These are phyloP conservation scores for Stentor coeruleus DNA, from an alignment of 73 alveolate species.

Conservation along the genomic window DNA sequence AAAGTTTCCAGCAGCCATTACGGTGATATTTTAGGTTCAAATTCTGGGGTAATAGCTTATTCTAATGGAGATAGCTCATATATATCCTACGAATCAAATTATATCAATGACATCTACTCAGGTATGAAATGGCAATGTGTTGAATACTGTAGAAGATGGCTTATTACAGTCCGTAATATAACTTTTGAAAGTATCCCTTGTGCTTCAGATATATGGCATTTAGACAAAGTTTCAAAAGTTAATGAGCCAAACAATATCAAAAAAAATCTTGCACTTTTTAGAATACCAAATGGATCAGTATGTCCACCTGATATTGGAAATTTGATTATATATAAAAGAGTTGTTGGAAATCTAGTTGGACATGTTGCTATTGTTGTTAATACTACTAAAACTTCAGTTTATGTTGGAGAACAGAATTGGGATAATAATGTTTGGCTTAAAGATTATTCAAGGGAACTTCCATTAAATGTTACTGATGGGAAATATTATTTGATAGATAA, in stretches of 20 bases:
- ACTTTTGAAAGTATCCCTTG: neutral
- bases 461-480: neutral
- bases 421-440: neutral
- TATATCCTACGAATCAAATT: neutral
- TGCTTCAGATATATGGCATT: neutral
- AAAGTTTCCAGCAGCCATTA: no score
- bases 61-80: neutral
- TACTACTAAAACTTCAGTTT: no score
- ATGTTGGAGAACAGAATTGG: neutral
- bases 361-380: neutral
- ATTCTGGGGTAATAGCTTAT: neutral
- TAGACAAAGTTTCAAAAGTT: neutral
- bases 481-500: neutral
- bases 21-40: neutral
- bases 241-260: neutral
- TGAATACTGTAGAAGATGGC: neutral
- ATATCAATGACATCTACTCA: neutral
- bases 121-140: conserved; percentile 7
- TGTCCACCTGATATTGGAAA: neutral
- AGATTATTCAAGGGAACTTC: neutral
- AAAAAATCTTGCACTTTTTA: no score
- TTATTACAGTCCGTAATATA: neutral
- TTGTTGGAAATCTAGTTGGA: neutral
- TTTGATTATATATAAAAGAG: neutral
- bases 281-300: neutral